Base-by-base conservation (phyloP, 2,329 filamentous ascomycete genomes). In the Beauveria pseudobassiana region DNA sequence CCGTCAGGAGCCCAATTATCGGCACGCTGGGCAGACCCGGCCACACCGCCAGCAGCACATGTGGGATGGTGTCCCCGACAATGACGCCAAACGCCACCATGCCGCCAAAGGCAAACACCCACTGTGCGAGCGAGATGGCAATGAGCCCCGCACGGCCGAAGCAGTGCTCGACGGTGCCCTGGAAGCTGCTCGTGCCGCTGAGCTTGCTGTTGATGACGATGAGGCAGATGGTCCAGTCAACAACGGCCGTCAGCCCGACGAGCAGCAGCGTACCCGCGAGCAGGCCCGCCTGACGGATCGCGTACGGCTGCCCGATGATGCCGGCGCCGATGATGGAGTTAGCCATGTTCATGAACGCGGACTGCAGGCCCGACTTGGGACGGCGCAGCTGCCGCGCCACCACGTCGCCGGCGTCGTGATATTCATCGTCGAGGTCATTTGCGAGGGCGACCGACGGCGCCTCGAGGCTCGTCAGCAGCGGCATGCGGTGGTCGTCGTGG, bases 331-430 rank as follows among this genome's bases (percentile, higher is more conserved):
- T 97, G 73, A 99, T 99, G 69, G 90, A 96, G 78, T 99, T 99
- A 65, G 95, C 93, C 95, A 99, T 99, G 77, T 99, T 99, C 92
- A 98, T 96, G 68, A 99, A 98, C 3, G 95, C 93, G 72, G 89
- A 91, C 64, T 84, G 82, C 76, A 98, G 82, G 5, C 89, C 89
- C 62, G 91, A 96, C 76, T 93, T 93, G 52, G 93, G 92, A 62
- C 93, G 82, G 46, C 71, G 70, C 61, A 80, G 78, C 71, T 87
- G 83, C 40, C 78, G 76, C 67, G 82, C 80, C 5, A 80, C 81
- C 75, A 79, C 80, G 28, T 78, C 74, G 65, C 76, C 76, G 68
- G 74, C 73, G 6, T 73, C 67, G 75, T 87, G 12, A 16, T 38
- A 16, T 5, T 38, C 12, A 5, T 38, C 74, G 65, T 76, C 76